phyloP scores from a whole-genome alignment of 1,284 basidiomycete species.

The Papiliotrema fonsecae region DNA sequence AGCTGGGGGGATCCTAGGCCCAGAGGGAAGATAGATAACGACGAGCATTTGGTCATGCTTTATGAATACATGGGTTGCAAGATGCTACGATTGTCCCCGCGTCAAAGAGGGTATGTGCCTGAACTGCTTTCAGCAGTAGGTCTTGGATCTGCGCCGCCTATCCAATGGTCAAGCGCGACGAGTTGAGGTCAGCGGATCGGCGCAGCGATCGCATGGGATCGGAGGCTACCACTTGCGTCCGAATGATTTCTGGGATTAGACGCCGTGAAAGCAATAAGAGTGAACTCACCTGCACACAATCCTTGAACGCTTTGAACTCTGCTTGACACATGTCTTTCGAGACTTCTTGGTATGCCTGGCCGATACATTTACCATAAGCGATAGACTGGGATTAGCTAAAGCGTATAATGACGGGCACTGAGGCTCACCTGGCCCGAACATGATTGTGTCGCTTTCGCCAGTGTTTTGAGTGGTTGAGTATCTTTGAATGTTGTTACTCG shows the following conservation, averaged over 20 bases:
- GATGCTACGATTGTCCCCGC: too few relatives aligned
- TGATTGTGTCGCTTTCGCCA: conserved; percentile 38
- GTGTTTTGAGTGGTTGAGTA: conserved; percentile 40
- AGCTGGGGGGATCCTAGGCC: background rate
- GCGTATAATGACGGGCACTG: background rate
- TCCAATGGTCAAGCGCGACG: too few relatives aligned
- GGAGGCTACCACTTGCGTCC: conserved; percentile 42
- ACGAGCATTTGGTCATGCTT: too few relatives aligned
- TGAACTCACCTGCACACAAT: conserved; percentile 46
- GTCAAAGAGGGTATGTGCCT: too few relatives aligned
- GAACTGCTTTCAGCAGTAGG: too few relatives aligned
- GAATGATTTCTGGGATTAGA: conserved; percentile 33
- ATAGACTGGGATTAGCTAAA: conserved; percentile 32
- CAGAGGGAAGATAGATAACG: background rate
- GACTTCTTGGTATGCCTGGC: conserved; percentile 47
- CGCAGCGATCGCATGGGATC: too few relatives aligned
- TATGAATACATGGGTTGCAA: too few relatives aligned
- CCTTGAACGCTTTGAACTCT: conserved; percentile 50
- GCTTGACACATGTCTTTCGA: conserved; percentile 48
- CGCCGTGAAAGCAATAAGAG: background rate
- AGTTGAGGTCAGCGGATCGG: too few relatives aligned
- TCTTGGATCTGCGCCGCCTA: too few relatives aligned
- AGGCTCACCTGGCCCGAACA: conserved; percentile 39
- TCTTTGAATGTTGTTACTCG: conserved; percentile 35
- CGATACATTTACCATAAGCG: conserved; percentile 50